Conservation (phyloP, 352 stramenopile species). For the Phytophthora megakarya region DNA sequence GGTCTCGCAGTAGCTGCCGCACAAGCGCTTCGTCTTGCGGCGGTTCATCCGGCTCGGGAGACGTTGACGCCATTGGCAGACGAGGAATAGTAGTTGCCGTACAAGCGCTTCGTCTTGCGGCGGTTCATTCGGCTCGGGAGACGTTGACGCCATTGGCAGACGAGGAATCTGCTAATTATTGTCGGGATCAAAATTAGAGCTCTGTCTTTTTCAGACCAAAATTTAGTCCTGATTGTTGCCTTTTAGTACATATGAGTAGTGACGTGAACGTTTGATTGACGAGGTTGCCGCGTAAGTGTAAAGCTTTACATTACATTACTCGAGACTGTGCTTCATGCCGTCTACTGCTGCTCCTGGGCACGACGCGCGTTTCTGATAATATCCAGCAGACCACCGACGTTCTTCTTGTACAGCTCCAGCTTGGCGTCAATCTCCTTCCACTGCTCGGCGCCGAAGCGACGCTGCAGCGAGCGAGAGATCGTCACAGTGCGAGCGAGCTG, state of each 20-base stretch:
- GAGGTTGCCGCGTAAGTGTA: no score
- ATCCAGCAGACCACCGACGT: conserved; percentile 91
- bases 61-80: neutral
- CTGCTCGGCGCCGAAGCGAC: conserved; percentile 87
- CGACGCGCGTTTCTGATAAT: conserved; percentile 74
- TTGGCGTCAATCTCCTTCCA: conserved; percentile 91
- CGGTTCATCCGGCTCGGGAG: neutral
- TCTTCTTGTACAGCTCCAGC: conserved; percentile 93
- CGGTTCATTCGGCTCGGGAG: neutral
- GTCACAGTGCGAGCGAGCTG: conserved; percentile 92
- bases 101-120: no score
- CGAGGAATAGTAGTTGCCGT: no score
- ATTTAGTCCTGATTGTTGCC: no score
- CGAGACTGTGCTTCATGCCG: conserved; percentile 13
- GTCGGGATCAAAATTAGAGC: no score
- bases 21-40: conserved; percentile 28
- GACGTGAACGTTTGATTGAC: no score
- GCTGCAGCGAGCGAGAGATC: conserved; percentile 74
- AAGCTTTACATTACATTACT: no score
- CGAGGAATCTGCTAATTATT: neutral
- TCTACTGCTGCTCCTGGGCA: conserved; percentile 68
- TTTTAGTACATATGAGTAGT: no score
- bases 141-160: neutral
- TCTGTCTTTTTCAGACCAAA: no score
- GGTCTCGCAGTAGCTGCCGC: conserved; percentile 52